Evolutionary conservation across 2,329 filamentous ascomycete species (phyloP).

Genomic region (Tolypocladium sp.): DNA sequence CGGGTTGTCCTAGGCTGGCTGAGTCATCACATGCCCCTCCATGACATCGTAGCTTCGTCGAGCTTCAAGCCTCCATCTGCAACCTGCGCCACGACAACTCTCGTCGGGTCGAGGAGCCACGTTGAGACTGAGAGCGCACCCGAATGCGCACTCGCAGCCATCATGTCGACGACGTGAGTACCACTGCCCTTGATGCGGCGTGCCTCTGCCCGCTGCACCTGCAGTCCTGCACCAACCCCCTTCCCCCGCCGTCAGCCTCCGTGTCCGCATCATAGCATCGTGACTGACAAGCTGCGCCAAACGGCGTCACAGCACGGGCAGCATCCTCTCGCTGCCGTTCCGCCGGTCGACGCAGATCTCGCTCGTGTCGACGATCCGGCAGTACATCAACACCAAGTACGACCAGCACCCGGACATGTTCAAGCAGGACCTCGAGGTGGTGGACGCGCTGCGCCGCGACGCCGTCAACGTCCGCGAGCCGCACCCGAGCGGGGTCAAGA

Average conservation of each 20-base stretch:
- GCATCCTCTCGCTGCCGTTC: slow-evolving; percentile 76
- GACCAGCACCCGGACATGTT: slow-evolving; percentile 99
- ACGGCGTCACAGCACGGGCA: slow-evolving; percentile 24
- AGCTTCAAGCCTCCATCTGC: background rate
- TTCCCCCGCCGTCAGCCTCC: background rate
- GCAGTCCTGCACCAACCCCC: no score
- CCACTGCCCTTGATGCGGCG: background rate
- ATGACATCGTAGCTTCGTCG: background rate
- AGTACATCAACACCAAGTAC: slow-evolving; percentile 97
- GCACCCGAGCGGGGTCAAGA: slow-evolving; percentile 75
- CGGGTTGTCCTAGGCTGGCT: no score
- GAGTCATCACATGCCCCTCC: background rate
- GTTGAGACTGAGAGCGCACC: background rate
- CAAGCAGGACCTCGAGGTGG: slow-evolving; percentile 70
- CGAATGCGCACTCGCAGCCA: background rate
- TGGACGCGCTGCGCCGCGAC: slow-evolving; percentile 74
- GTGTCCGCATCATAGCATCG: background rate
- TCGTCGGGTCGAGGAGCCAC: background rate
- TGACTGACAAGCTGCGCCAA: background rate
- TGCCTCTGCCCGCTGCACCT: no score
- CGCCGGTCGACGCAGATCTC: slow-evolving; percentile 73
- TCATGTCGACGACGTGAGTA: background rate
- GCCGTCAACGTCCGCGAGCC: slow-evolving; percentile 86
- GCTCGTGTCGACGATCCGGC: slow-evolving; percentile 73
- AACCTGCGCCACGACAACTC: background rate